Evolutionary conservation across 2,329 filamentous ascomycete genomes (phyloP), one percentile per base, ranked within the genome.

Genomic region (Fusarium oligoseptatum): DNA sequence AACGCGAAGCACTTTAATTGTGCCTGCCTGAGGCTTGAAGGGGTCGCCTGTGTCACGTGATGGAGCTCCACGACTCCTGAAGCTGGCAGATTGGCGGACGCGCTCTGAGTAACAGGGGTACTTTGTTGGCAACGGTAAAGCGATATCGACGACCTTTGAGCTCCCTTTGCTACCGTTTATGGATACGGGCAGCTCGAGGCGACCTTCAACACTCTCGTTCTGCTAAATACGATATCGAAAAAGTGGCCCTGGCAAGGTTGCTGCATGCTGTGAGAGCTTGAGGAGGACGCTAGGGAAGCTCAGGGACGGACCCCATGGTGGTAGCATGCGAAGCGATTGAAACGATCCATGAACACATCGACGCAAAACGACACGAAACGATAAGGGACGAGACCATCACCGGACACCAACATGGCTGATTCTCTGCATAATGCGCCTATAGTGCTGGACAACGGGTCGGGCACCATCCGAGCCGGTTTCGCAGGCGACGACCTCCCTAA

Each of bases 371-470:
- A 68, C 58, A 57, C 39, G 20, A 55, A 24, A 67, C 57, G 48
- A 22, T 58, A 64, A 57, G 57, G 60, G 60, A 39, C 50, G 60
- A 63, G 52, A 61, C 12, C 27, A 41, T 37, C n/a, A 41, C 14
- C 32, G 22, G 29, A 66, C 32, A 64, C 65, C 57, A 79, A 37
- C 62, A 91, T 91, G 89, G 84, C 88, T 72, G 89, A 91, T 75
- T 87, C 87, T 67, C 91, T 98, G 66, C 97, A 98, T 88, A 99
- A 99, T 88, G 95, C 95, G 77, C 95, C 97, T 69, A 98, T 99
- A 84, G 97, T 99, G 82, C 94, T 99, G 81, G 97, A 99, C 90
- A 99, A 99, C 86, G 97, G 97, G 80, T 98, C 95, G 77, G 97
- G 97, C 76, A 99, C 97, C 6, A 98, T 99, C 82, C 92, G 97